Percentiles rank a stretch among this genome's conserved stretches.
Evolutionary conservation across 1,284 basidiomycete species (phyloP).

Genomic region (Papiliotrema terrestris): DNA sequence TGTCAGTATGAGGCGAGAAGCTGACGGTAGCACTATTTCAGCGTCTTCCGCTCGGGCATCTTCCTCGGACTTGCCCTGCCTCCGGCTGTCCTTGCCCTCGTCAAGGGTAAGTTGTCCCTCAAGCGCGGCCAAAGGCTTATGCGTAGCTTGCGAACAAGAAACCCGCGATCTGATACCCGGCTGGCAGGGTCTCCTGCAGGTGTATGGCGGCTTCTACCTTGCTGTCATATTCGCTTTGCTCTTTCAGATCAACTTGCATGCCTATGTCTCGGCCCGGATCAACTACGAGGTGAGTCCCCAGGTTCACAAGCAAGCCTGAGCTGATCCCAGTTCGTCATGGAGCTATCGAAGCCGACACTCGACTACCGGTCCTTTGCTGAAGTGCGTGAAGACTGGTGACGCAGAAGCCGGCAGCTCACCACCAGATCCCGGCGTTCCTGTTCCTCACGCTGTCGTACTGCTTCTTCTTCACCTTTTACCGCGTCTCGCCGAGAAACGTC

Average conservation of each 20-base stretch:
- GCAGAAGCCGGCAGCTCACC: background rate
- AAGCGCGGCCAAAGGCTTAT: background rate
- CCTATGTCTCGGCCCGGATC: conserved; percentile 72
- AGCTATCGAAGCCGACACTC: conserved; percentile 70
- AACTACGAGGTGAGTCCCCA: conserved; percentile 59
- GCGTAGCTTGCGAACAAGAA: conserved; percentile 57
- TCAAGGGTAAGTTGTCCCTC: conserved; percentile 56
- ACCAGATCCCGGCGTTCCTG: conserved; percentile 72
- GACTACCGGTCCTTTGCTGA: conserved; percentile 81
- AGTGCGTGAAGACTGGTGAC: conserved; percentile 48
- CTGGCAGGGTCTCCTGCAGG: conserved; percentile 69
- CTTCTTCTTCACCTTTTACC: conserved; percentile 79
- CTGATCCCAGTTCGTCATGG: conserved; percentile 75
- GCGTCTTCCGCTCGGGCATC: conserved; percentile 70
- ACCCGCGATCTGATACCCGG: conserved; percentile 62
- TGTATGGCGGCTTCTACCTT: conserved; percentile 74
- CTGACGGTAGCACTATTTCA: conserved; percentile 60
- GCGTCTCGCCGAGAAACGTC: conserved; percentile 55
- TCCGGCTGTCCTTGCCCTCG: conserved; percentile 65
- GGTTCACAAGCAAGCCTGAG: conserved; percentile 60
- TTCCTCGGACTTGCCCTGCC: conserved; percentile 74
- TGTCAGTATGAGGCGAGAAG: background rate
- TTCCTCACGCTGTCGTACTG: conserved; percentile 72
- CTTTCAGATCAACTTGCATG: conserved; percentile 74
- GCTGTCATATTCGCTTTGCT: conserved; percentile 74